Conservation (phyloP, 1,139 yeast species). For the Scheffersomyces titani region DNA sequence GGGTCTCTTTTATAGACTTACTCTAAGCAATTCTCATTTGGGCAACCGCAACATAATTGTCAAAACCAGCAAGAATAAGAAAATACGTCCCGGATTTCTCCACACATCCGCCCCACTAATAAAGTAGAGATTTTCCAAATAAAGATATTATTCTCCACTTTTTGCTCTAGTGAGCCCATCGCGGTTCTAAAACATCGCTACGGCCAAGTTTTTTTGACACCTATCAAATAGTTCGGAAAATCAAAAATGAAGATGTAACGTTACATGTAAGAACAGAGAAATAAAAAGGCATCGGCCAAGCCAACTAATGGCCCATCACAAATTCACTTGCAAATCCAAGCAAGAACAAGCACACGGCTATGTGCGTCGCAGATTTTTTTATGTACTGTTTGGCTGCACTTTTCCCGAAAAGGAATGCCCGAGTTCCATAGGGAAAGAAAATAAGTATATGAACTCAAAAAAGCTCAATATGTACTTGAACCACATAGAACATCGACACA, state of each 20-base stretch:
- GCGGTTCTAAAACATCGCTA: not conserved
- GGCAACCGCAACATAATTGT: not conserved
- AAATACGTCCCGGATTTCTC: not conserved
- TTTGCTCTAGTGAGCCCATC: not conserved
- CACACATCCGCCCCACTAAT: not conserved
- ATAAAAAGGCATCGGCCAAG: not conserved
- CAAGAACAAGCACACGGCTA: not conserved
- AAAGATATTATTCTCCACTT: not conserved
- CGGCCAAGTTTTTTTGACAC: not conserved
- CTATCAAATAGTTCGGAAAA: not conserved
- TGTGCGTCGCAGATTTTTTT: not conserved
- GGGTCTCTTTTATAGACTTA: not conserved
- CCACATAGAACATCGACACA: not conserved
- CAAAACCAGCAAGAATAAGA: not conserved
- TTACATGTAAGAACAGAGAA: not conserved
- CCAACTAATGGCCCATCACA: not conserved
- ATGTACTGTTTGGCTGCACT: not conserved
- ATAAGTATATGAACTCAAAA: not conserved
- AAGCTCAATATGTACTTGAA: not conserved
- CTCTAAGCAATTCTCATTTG: not conserved
- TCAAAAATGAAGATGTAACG: not conserved
- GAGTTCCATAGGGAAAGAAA: not conserved
- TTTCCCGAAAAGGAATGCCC: not conserved
- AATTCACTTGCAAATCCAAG: not conserved
- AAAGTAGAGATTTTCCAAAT: not conserved